Base-by-base conservation (phyloP, 2,329 filamentous ascomycete species). In the Botrytis porri region DNA sequence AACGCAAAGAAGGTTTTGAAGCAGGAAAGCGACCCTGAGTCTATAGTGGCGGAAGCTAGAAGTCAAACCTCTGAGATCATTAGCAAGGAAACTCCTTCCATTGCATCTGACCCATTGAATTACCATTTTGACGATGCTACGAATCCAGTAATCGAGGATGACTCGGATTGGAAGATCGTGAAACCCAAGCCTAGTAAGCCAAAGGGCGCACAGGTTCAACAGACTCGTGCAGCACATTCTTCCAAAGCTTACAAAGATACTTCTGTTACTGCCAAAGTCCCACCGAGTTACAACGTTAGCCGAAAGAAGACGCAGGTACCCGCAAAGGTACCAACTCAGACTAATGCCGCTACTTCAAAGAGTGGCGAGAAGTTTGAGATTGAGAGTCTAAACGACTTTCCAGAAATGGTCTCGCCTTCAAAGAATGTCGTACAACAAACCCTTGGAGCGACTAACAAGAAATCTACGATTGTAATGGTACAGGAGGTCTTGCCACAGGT, bases 41-140 rank as follows among this genome's bases (percentile, higher is more conserved):
- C 41, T 32, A 18, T 37, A 57, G 48, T 20, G 22, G n/a, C n/a
- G 29, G 48, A 57, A 32, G 9, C 37, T 25, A 22, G 1, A 32
- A 41, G 37, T 12, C 32, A 57, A 18, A 39, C n/a, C 43, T 12
- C 48, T 25, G n/a, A 69, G 37, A 57, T 22, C 4, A 32, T 12
- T 18, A 37, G 20, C 37, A 41, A 69, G 16, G 3, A 3, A 12
- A 9, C n/a, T 14, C 35, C 22, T 57, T 45, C 70, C 9, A 67
- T 67, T 67, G 70, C 70, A 8, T 66, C 48, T 35, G 70, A 71
- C 25, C 70, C 48, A n/a, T 65, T 54, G 3, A 71, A 71, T 22
- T 67, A 71, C 54, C 48, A 71, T 22, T 71, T 66, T 22, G 37
- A 51, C 16, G 61, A 67, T 32, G 54, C 61, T n/a, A 41, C 10